Base-by-base conservation (phyloP, 805 yeast species). In the Pichia phayaonensis region DNA sequence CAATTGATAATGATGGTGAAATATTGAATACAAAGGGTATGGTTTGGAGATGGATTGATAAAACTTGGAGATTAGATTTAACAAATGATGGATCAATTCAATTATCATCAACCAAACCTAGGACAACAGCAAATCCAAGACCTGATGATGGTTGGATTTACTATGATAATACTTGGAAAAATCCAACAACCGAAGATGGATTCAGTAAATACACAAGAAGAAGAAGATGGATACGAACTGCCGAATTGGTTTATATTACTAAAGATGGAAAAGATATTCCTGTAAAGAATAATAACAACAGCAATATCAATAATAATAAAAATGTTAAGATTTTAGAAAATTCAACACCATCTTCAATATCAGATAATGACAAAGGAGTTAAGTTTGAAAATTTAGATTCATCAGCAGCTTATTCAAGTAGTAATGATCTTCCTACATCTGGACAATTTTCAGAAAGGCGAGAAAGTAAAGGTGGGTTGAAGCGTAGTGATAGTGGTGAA, bases 161-260 rank as follows among this genome's bases (percentile, higher is more conserved):
- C 67, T 88, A 80, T 60, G 98, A 92, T 65, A 94, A 90, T 63
- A 84, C 95, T 3, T 92, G 99, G 99, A 87, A 86, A 59, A 82
- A 81, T 57, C 96, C 98, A 18, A 72, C 90, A 1, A 80, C 94
- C 0, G 96, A 87, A 50, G 95, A 90, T 63, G 77, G 94, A 3
- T 90, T 82, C 67, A 81, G 94, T 23, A 90, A 89, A 65, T 92
- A 90, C 63, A 92, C 98, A 6, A 79, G 99, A 66, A 79, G 97
- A 63, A 80, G 99, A 71, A 77, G 97, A 63, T 92, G 99, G 99
- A 79, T 92, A 16, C 79, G 99, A 56, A 88, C 95, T 1, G 99
- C 99, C 0, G 95, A 88, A 65, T 73, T 90, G 57, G 83, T 86
- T 8, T 68, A 76, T 4, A 59, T 51, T 34, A 53, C 49, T 5